These are phyloP conservation scores for Cryptosporidium sp. DNA, from an alignment of 169 alveolate genomes.

Conservation along the genomic window DNA sequence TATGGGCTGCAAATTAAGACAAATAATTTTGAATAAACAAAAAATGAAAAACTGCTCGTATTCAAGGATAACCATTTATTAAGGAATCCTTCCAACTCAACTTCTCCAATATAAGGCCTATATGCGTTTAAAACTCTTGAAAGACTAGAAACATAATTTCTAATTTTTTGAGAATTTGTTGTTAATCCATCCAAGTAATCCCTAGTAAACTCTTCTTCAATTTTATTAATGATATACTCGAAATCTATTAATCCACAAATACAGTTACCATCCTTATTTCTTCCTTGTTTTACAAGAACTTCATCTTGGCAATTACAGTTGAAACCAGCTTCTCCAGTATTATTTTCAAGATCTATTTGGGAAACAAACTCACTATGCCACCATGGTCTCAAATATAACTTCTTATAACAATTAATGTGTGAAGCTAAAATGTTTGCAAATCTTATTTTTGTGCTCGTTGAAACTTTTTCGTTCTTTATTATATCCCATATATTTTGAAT, in stretches of 20 bases:
- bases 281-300: neutral
- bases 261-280: neutral
- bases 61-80: conserved; percentile 35
- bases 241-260: conserved; percentile 63
- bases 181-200: conserved; percentile 29
- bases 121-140: conserved; percentile 30
- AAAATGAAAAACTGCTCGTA: conserved; percentile 33
- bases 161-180: conserved; percentile 12
- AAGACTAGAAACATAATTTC: conserved; percentile 28
- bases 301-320: neutral
- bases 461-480: neutral
- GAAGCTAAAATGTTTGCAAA: conserved; percentile 40
- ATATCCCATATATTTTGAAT: conserved; percentile 36
- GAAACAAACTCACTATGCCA: conserved; percentile 35
- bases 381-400: conserved; percentile 50
- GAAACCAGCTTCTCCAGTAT: neutral
- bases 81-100: conserved; percentile 7
- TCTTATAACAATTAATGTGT: conserved; percentile 46
- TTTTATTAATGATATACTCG: neutral
- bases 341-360: conserved; percentile 12
- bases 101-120: conserved; percentile 35
- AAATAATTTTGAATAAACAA: conserved; percentile 44
- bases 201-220: conserved; percentile 44
- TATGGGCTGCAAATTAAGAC: conserved; percentile 13
- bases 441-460: conserved; percentile 22